Evolutionary conservation across 2,329 filamentous ascomycete genomes (phyloP), one percentile per base, ranked within the genome.

Genomic region (Talaromyces sp.): DNA sequence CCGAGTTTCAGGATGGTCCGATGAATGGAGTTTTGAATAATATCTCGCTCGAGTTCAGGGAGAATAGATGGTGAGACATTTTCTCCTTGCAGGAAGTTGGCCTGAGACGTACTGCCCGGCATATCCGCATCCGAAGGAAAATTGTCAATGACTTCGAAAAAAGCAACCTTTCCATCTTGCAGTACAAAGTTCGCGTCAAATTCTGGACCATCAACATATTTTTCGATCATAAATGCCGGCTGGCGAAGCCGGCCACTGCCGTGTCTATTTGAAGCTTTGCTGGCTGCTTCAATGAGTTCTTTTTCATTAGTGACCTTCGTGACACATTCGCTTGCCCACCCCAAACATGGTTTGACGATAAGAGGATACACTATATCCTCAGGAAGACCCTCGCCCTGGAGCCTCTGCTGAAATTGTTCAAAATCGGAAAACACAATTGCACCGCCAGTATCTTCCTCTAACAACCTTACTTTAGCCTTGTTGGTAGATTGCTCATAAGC

Each of bases 151-250:
- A 80, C 68, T 39, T 82, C 77, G 64, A 68, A 75, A 67, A 80
- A 82, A 4, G 81, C 63, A 1, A 81, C 50, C 39, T 80, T 69
- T 0, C 78, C 79, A 57, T 81, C 71, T 11, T 71, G 68, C 0
- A 82, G 62, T 4, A 79, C 71, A 27, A 82, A 70, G 68, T 81
- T 81, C 54, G 73, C 77, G 64, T 81, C 79, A 1, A 82, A 70
- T 64, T 82, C 80, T 0, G 80, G 80, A 0, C 80, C 80, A 6
- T 75, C 73, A 22, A 76, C 66, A 63, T 81, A 82, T 11, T 69
- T 67, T 62, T 82, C 79, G 1, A 82, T 69, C 2, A 81, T 69
- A n/a, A 80, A 69, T 7, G 71, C 66, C 1, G 41, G n/a, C 17
- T 17, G 41, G 15, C 15, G 41, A 17, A n/a, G 17, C 41, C 15